Base-by-base conservation (phyloP, 306 rosid species). In the Benincasa hispida region DNA sequence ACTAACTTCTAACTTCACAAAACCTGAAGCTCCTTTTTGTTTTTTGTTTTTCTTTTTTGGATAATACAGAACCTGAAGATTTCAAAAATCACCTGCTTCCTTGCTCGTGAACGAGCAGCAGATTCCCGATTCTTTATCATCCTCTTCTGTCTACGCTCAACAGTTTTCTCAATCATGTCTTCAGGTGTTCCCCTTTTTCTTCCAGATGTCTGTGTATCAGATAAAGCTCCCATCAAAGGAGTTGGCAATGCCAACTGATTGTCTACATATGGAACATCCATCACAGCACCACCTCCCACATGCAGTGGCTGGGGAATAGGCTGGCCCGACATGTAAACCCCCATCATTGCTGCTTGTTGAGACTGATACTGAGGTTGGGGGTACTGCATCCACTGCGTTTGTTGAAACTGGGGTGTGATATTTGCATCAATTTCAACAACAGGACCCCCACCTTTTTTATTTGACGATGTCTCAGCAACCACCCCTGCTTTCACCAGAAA, bases 101-200 rank as follows among this genome's bases (percentile, higher is more conserved):
- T 87, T 53, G 98, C 98, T 79, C 98, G 89, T 45, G 98, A 93
- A 50, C 97, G 98, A 5, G 98, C 97, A 62, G 98, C 98, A 70
- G 98, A 93, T 86, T 91, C 98, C 42, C 98, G 88, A 70, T 93
- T 93, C 88, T 93, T 93, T 72, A 93, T 94, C 98, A 94, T 94
- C 80, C 98, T 82, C 79, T 94, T 94, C 73, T 94, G 98, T 85
- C 94, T 86, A 81, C 93, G 86, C 82, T 94, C 98, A 7, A 91
- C 96, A 13, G 94, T 91, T 84, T 79, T 94, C 86, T 87, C 97
- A 2, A 89, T 81, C 56, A 87, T 78, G 57, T 91, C 91, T 47
- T 84, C 97, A 0, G 93, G 83, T 1, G 84, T 56, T 74, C 91
- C 88, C 77, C 98, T 84, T 86, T 94, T 94, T 79, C 96, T 85